Conservation (phyloP, 257 asterid genomes). For the Solanum neorickii region DNA sequence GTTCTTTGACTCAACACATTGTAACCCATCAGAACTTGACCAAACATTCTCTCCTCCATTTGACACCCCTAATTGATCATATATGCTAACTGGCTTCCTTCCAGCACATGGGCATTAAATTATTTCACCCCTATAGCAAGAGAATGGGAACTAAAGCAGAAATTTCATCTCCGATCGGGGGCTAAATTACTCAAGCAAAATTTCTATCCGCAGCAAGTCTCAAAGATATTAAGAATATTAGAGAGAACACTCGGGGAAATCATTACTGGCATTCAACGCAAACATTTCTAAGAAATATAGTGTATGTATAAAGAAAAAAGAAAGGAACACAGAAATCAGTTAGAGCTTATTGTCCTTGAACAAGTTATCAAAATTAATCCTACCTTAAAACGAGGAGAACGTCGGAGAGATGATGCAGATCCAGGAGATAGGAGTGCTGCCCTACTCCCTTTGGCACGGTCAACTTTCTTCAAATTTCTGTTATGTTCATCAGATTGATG, state of each 20-base stretch:
- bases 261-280: background rate
- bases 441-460: slow-evolving; percentile 18
- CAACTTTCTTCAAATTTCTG: slow-evolving; percentile 30
- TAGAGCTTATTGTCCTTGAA: background rate
- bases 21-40: background rate
- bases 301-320: background rate
- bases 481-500: slow-evolving; percentile 23
- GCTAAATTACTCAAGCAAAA: background rate
- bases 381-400: slow-evolving; percentile 71
- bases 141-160: background rate
- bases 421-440: slow-evolving; percentile 34
- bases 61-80: background rate
- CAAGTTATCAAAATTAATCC: background rate
- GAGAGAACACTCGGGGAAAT: background rate
- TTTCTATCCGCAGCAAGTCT: background rate
- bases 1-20: background rate
- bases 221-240: background rate
- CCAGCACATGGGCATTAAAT: background rate
- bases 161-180: background rate
- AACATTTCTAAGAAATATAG: background rate
- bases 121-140: background rate
- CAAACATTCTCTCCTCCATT: background rate
- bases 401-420: slow-evolving; percentile 54
- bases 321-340: background rate
- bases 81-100: background rate